Conservation (phyloP, 352 stramenopile genomes). For the Phytophthora foliorum region DNA sequence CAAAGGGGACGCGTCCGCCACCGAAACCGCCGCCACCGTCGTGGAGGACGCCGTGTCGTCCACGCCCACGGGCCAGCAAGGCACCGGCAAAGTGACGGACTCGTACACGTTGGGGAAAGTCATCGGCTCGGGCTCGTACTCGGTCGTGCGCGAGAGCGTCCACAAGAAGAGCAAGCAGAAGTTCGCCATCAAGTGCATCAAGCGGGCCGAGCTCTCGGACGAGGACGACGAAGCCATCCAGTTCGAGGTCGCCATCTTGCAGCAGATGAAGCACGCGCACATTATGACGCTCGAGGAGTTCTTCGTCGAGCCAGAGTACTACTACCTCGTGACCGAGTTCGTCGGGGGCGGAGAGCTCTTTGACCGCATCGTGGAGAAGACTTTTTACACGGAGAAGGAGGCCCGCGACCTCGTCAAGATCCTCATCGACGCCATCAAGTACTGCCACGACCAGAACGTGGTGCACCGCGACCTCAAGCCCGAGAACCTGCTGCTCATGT, state of each 20-base stretch:
- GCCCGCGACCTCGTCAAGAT: conserved; percentile 87
- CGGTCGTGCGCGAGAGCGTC: conserved; percentile 87
- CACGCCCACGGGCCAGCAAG: conserved; percentile 32
- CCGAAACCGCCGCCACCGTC: conserved; percentile 17
- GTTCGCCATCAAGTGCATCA: conserved; percentile 93
- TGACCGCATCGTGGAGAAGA: conserved; percentile 91
- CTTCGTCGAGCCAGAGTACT: conserved; percentile 90
- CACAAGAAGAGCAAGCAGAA: conserved; percentile 84
- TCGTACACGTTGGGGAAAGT: conserved; percentile 81
- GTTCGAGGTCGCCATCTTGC: conserved; percentile 84
- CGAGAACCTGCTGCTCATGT: conserved; percentile 91
- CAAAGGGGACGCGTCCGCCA: conserved; percentile 30
- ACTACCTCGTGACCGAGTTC: conserved; percentile 92
- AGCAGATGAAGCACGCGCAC: conserved; percentile 89
- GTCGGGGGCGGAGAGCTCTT: conserved; percentile 90
- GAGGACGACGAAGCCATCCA: conserved; percentile 87
- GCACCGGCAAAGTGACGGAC: conserved; percentile 70
- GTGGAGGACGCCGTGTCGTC: conserved; percentile 29
- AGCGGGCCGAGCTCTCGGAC: conserved; percentile 72
- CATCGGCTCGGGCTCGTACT: conserved; percentile 92
- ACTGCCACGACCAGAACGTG: conserved; percentile 90
- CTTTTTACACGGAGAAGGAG: conserved; percentile 89
- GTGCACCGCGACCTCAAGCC: conserved; percentile 88
- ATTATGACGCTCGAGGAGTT: conserved; percentile 94
- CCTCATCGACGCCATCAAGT: conserved; percentile 82